Percentiles rank a stretch among this genome's conserved stretches.
Conservation (phyloP, 1,284 basidiomycete genomes). For the Microbotryomycetes sp. region DNA sequence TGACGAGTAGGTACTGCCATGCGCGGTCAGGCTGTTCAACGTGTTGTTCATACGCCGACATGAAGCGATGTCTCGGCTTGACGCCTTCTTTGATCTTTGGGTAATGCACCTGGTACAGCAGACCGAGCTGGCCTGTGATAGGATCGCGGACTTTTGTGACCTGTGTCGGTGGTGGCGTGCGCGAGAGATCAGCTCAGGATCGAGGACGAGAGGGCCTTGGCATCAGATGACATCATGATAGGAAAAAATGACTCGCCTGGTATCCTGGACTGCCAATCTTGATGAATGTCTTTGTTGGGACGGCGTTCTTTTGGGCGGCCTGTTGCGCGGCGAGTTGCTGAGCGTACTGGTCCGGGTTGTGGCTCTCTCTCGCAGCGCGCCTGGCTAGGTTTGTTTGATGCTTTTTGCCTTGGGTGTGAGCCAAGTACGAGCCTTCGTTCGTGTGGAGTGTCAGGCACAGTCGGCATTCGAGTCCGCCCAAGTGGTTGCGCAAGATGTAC, state of each 20-base stretch:
- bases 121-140: conserved; percentile 54
- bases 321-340: conserved; percentile 75
- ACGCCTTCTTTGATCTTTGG: conserved; percentile 79
- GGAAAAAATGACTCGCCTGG: conserved; percentile 49
- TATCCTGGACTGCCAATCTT: conserved; percentile 97
- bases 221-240: neutral
- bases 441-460: conserved; percentile 96
- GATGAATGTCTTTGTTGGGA: conserved; percentile 87
- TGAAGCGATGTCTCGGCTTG: conserved; percentile 80
- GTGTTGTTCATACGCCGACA: conserved; percentile 98
- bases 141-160: conserved; percentile 49
- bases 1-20: conserved; percentile 91
- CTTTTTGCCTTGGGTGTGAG: conserved; percentile 99
- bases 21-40: conserved; percentile 89
- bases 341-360: conserved; percentile 54
- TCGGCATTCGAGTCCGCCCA: conserved; percentile 94
- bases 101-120: conserved; percentile 93
- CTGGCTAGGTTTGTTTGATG: conserved; percentile 95
- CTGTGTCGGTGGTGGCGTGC: conserved; percentile 38
- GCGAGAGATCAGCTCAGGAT: neutral
- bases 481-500: conserved; percentile 96
- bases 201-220: neutral
- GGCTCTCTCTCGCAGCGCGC: conserved; percentile 88
- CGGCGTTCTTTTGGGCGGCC: conserved; percentile 50
- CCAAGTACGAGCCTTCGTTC: conserved; percentile 97